Evolutionary conservation across 441 rosid species (phyloP).

Genomic region (Breynia disticha): DNA sequence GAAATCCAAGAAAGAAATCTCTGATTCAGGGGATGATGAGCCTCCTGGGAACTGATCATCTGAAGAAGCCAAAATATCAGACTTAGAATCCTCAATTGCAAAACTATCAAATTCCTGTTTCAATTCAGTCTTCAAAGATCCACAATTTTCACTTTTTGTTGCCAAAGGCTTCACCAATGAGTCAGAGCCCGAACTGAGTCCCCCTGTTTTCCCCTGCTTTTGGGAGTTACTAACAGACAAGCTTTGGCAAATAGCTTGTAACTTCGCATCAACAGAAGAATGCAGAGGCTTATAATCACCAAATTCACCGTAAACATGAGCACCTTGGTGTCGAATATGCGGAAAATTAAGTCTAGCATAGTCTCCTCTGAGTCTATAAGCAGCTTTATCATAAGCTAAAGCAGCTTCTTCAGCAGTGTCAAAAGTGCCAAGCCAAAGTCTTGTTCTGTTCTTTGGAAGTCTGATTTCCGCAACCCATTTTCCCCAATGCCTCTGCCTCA

Average conservation of each 20-base stretch:
- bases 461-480: conserved; percentile 84
- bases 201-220: conserved; percentile 39
- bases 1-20: conserved; percentile 38
- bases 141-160: conserved; percentile 21
- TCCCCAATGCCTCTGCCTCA: conserved; percentile 83
- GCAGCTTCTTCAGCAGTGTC: conserved; percentile 72
- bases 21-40: conserved; percentile 61
- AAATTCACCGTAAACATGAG: conserved; percentile 25
- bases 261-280: conserved; percentile 61
- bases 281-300: conserved; percentile 52
- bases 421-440: conserved; percentile 77
- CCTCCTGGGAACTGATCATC: conserved; percentile 35
- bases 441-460: conserved; percentile 64
- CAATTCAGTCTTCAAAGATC: conserved; percentile 2
- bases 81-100: conserved; percentile 18
- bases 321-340: conserved; percentile 28
- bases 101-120: conserved; percentile 16
- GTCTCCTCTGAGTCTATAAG: conserved; percentile 58
- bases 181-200: conserved; percentile 15
- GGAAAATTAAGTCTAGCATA: conserved; percentile 70
- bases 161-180: conserved; percentile 8
- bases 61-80: conserved; percentile 22
- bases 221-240: conserved; percentile 20
- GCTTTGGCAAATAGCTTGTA: conserved; percentile 53
- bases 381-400: conserved; percentile 64